Percentiles rank a stretch among this genome's conserved stretches.
Conservation (phyloP, 1,284 basidiomycete species). For the Tremellales sp. region DNA sequence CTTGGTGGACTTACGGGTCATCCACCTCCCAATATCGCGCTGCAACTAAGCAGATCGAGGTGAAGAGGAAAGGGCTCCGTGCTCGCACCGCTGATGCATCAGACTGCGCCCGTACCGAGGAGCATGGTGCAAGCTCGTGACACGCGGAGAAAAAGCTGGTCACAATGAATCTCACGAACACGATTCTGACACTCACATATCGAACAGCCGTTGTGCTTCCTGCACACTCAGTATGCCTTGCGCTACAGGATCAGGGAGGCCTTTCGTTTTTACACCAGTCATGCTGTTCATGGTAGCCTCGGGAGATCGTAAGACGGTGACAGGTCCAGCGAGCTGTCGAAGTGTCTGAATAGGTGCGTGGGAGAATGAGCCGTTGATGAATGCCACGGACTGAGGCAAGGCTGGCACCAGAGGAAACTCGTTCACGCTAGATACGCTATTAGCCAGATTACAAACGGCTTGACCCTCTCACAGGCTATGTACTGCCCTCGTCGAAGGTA, state of each 20-base stretch:
- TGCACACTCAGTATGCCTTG: neutral
- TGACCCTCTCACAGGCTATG: too few species aligned
- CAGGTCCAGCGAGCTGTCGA: too few species aligned
- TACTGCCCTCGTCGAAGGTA: too few species aligned
- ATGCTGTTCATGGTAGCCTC: neutral
- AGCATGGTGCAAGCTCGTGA: slow-evolving; percentile 5
- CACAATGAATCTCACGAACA: too few species aligned
- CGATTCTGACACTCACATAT: too few species aligned
- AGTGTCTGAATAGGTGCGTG: slow-evolving; percentile 2
- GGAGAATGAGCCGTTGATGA: neutral
- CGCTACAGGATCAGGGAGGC: neutral
- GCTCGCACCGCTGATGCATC: neutral
- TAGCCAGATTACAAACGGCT: neutral
- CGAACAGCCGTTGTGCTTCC: too few species aligned
- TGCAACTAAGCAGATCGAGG: slow-evolving; percentile 1
- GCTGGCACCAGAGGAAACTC: neutral
- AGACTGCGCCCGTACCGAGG: neutral
- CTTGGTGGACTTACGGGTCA: neutral
- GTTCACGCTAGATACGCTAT: neutral
- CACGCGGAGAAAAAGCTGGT: slow-evolving; percentile 1
- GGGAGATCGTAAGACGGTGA: too few species aligned
- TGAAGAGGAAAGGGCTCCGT: neutral
- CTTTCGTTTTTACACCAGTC: neutral
- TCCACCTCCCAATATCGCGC: slow-evolving; percentile 2
- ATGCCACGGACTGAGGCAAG: too few species aligned